Evolutionary conservation across 2,329 filamentous ascomycete species (phyloP).

Genomic region (Ambrosiella beaveri): DNA sequence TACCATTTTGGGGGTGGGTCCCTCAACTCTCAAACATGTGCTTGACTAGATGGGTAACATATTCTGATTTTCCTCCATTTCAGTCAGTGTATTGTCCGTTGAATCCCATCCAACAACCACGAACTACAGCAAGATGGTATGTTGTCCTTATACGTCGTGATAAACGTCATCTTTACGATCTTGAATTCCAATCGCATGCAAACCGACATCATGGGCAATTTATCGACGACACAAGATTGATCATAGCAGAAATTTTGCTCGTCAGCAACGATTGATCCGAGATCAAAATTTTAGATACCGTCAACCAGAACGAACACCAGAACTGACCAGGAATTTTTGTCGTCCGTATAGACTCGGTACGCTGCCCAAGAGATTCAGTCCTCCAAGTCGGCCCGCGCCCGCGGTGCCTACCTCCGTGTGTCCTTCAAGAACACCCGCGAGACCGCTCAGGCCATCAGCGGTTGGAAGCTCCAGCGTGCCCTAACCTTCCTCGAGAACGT

Average conservation of each 20-base stretch:
- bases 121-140: conserved; percentile 14
- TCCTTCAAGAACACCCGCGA: conserved; percentile 99
- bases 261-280: neutral
- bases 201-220: neutral
- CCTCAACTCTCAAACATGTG: conserved; percentile 13
- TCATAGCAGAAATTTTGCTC: neutral
- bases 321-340: conserved; percentile 9
- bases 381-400: conserved; percentile 90
- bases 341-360: conserved; percentile 64
- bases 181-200: neutral
- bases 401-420: conserved; percentile 96
- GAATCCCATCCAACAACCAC: conserved; percentile 14
- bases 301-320: neutral
- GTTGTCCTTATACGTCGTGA: conserved; percentile 8
- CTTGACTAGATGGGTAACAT: conserved; percentile 13
- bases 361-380: conserved; percentile 73
- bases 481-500: conserved; percentile 97
- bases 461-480: conserved; percentile 93
- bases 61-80: conserved; percentile 14
- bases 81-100: conserved; percentile 12
- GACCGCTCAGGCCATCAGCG: conserved; percentile 98
- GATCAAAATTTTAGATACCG: neutral
- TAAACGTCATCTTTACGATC: conserved; percentile 1
- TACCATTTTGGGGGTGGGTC: conserved; percentile 12
- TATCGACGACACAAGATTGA: neutral